phyloP scores from a whole-genome alignment of 257 asterid genomes.

The Solanum appendiculatum region DNA sequence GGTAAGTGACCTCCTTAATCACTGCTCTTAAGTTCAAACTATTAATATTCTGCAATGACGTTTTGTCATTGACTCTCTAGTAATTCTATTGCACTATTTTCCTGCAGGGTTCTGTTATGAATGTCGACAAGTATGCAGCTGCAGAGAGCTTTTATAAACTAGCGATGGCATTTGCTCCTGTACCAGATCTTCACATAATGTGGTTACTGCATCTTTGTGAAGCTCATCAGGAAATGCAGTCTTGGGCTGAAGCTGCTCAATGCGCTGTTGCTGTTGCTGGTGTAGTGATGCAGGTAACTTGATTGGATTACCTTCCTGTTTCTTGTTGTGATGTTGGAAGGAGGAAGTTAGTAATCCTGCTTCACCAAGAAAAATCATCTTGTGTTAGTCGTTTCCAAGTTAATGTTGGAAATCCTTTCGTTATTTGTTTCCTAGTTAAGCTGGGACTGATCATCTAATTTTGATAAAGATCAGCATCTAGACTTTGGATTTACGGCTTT shows the following conservation, averaged over 20 bases:
- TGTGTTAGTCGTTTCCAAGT: neutral
- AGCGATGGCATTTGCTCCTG: conserved; percentile 98
- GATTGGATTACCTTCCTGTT: neutral
- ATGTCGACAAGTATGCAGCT: conserved; percentile 88
- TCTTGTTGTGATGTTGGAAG: neutral
- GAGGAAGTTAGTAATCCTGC: neutral
- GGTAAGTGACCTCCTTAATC: conserved; percentile 35
- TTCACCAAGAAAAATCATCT: neutral
- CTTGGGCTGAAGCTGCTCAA: conserved; percentile 99
- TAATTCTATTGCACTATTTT: neutral
- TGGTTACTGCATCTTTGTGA: conserved; percentile 96
- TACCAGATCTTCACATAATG: conserved; percentile 98
- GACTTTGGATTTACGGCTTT: neutral
- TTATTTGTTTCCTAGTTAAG: neutral
- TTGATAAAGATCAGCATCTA: neutral
- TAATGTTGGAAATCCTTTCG: neutral
- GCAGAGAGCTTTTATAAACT: conserved; percentile 98
- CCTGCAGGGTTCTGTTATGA: conserved; percentile 79
- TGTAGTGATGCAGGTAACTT: conserved; percentile 86
- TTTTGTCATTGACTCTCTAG: neutral
- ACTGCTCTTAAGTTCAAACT: conserved; percentile 2
- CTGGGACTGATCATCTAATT: neutral
- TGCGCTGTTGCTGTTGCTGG: conserved; percentile 99
- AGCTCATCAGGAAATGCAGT: conserved; percentile 99
- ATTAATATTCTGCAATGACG: neutral